Percentiles rank a stretch among this genome's conserved stretches.
These are phyloP conservation scores for Mycena floridula DNA, from an alignment of 768 basidiomycete genomes.

Conservation along the genomic window DNA sequence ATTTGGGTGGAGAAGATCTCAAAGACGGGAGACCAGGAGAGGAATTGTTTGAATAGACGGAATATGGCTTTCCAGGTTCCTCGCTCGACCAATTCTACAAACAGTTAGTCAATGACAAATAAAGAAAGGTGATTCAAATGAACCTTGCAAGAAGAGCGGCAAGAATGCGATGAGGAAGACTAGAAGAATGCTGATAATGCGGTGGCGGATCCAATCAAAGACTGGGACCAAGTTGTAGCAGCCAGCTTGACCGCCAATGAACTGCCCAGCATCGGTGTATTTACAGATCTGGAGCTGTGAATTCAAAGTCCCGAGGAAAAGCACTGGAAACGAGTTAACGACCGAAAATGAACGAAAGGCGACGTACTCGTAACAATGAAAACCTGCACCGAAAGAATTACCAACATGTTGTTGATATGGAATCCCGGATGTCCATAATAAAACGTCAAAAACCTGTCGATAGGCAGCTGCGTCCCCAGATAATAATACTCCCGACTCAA, in stretches of 20 bases:
- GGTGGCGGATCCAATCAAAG: conserved; percentile 91
- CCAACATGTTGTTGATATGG: conserved; percentile 99
- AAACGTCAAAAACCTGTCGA: conserved; percentile 98
- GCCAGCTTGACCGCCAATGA: conserved; percentile 73
- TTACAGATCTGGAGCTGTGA: conserved; percentile 73
- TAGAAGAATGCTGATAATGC: conserved; percentile 96
- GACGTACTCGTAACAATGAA: conserved; percentile 87
- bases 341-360: not conserved
- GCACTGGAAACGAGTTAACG: conserved; percentile 46
- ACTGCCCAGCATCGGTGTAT: conserved; percentile 66
- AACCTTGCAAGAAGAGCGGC: conserved; percentile 93
- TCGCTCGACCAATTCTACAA: conserved; percentile 86
- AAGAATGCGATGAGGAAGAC: conserved; percentile 98
- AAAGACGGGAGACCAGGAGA: conserved; percentile 90
- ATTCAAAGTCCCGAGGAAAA: conserved; percentile 91
- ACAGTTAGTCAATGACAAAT: conserved; percentile 9
- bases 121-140: not conserved
- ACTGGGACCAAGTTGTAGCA: conserved; percentile 95
- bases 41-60: conserved; percentile 90
- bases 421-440: conserved; percentile 99
- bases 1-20: conserved; percentile 99
- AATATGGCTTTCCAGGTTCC: conserved; percentile 89
- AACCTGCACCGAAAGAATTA: conserved; percentile 93
- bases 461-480: conserved; percentile 93
- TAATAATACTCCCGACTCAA: conserved; percentile 99